Conservation (phyloP, 495 filamentous ascomycete species). For the Bacidia rubella region DNA sequence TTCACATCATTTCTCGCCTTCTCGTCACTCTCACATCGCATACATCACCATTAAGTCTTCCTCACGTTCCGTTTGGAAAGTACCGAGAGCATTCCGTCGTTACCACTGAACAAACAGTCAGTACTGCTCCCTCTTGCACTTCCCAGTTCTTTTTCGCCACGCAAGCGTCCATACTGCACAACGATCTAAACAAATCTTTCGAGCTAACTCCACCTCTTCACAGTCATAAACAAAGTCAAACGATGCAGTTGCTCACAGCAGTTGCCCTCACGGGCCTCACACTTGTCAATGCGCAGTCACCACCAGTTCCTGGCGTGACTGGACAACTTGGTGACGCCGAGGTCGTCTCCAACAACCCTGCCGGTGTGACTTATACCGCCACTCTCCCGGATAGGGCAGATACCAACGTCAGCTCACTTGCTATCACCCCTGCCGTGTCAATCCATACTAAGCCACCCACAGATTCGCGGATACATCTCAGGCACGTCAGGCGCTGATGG, state of each 20-base stretch:
- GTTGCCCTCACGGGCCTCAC: constrained; percentile 28
- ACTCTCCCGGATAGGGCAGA: constrained; percentile 39
- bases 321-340: constrained; percentile 38
- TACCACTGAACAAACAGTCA: too few species aligned
- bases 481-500: constrained; percentile 42
- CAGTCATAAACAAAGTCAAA: too few species aligned
- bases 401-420: constrained; percentile 30
- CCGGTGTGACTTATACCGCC: constrained; percentile 43
- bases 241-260: constrained; percentile 14
- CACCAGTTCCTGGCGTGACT: constrained; percentile 17
- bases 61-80: too few species aligned
- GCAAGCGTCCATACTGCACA: too few species aligned
- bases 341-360: constrained; percentile 48
- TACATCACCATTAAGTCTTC: too few species aligned
- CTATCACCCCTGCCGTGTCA: not conserved
- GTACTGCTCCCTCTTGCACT: too few species aligned
- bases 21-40: too few species aligned
- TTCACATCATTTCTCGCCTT: too few species aligned
- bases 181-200: too few species aligned
- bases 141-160: too few species aligned
- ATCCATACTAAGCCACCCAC: not conserved
- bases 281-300: constrained; percentile 29
- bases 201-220: too few species aligned
- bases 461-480: constrained; percentile 40
- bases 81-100: too few species aligned